phyloP scores from a whole-genome alignment of 768 basidiomycete genomes.

The Collybia nuda region DNA sequence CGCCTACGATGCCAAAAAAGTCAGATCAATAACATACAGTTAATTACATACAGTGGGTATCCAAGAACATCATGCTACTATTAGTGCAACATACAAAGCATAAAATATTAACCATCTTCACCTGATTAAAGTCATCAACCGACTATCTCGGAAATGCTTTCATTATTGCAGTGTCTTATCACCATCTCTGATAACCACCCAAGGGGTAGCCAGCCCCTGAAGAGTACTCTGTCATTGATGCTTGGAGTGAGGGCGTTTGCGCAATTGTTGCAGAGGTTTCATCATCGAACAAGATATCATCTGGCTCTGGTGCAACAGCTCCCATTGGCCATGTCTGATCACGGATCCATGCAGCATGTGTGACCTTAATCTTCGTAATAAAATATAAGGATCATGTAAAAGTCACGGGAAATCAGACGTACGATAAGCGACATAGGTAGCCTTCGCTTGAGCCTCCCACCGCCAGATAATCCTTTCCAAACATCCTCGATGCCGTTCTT shows the following conservation, averaged over 20 bases:
- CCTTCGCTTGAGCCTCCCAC: constrained; percentile 54
- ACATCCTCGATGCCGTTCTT: constrained; percentile 54
- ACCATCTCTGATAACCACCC: constrained; percentile 18
- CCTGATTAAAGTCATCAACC: constrained; percentile 1
- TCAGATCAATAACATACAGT: too few species aligned
- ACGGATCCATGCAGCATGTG: constrained; percentile 73
- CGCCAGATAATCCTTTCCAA: constrained; percentile 61
- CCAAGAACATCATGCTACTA: background rate
- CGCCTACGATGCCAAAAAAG: too few species aligned
- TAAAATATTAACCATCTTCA: too few species aligned
- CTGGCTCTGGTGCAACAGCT: constrained; percentile 58
- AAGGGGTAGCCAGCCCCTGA: constrained; percentile 25
- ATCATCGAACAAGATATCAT: constrained; percentile 41
- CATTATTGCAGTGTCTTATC: constrained; percentile 4
- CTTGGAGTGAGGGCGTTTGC: constrained; percentile 10
- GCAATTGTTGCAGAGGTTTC: constrained; percentile 10
- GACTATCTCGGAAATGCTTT: background rate
- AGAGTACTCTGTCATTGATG: constrained; percentile 10
- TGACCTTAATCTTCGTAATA: constrained; percentile 65
- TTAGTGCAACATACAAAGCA: background rate
- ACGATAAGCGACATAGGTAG: constrained; percentile 69
- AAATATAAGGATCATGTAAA: constrained; percentile 14
- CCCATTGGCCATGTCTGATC: constrained; percentile 78
- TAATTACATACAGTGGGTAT: too few species aligned
- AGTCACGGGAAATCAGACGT: constrained; percentile 25